Base-by-base conservation (phyloP, 2,329 filamentous ascomycete species). In the Venturia asperata region DNA sequence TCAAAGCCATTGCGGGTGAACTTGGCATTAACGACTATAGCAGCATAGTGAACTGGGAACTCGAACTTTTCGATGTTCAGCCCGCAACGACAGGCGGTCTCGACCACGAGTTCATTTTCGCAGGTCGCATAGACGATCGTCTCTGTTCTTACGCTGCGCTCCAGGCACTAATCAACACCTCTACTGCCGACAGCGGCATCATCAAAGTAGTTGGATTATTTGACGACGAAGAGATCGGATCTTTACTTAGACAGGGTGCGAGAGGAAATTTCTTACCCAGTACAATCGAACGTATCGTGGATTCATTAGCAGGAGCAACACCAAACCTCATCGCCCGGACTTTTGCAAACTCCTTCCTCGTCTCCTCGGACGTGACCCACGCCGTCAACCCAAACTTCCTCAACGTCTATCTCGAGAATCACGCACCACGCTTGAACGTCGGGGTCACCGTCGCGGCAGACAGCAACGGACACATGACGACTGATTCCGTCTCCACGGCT, bases 161-260 rank as follows among this genome's bases (percentile, higher is more conserved):
- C 63, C 87, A 92, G 75, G 92, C 86, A 3, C 86, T 99, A 0
- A 81, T 97, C 37, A 86, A 88, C 62, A 74, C 79, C 1, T 76
- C 80, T 76, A 69, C 73, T 52, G 79, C 83, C 0, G 74, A 79
- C 11, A 83, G 88, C 67, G 83, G 87, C n/a, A 84, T 88, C 64
- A 86, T 97, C 76, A 95, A 95, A 77, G 82, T 97, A 65, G 90
- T 94, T 43, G 92, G 89, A n/a, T 87, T 97, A 71, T 97, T 97
- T 72, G 94, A 97, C 73, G 90, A 97, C 72, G 94, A 99, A 76
- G 94, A 99, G 76, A 96, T 99, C 67, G 94, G 94, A 67, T 95
- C 90, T 34, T 82, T 91, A 10, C 85, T 97, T 62, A 89, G 93
- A 65, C 93, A 97, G 78, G 94, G 94, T 67, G 94, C 94, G 6